phyloP scores from a whole-genome alignment of 805 yeast species.

The Ogataea allantospora region DNA sequence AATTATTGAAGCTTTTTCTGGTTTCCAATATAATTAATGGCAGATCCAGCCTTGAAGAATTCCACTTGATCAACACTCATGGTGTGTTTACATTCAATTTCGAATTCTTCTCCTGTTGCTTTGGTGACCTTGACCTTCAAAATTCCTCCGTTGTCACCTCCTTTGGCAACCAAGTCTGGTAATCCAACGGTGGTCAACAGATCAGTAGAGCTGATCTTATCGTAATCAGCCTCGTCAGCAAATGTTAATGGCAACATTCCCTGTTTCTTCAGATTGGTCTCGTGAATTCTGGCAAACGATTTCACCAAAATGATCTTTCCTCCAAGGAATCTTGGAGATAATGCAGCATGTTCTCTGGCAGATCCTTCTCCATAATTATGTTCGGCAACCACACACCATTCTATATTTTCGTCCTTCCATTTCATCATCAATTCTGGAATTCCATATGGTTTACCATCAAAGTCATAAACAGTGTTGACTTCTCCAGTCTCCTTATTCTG shows the following conservation, averaged over 20 bases:
- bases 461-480: slow-evolving; percentile 85
- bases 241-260: slow-evolving; percentile 95
- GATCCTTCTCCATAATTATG: slow-evolving; percentile 99
- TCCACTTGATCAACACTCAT: slow-evolving; percentile 96
- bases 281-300: slow-evolving; percentile 97
- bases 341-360: slow-evolving; percentile 98
- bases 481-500: slow-evolving; percentile 96
- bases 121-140: slow-evolving; percentile 72
- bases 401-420: slow-evolving; percentile 82
- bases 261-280: slow-evolving; percentile 96
- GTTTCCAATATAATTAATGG: slow-evolving; percentile 75
- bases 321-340: slow-evolving; percentile 92
- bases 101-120: slow-evolving; percentile 65
- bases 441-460: slow-evolving; percentile 70
- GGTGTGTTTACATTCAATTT: slow-evolving; percentile 82
- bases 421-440: slow-evolving; percentile 97
- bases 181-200: slow-evolving; percentile 71
- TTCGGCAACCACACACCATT: slow-evolving; percentile 96
- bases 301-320: slow-evolving; percentile 86
- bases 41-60: slow-evolving; percentile 96
- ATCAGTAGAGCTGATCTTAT: slow-evolving; percentile 75
- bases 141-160: slow-evolving; percentile 86
- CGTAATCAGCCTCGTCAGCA: slow-evolving; percentile 88
- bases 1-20: slow-evolving; percentile 25
- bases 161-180: slow-evolving; percentile 70